Conservation (phyloP, 768 basidiomycete species). For the Candolleomyces eurysporus region DNA sequence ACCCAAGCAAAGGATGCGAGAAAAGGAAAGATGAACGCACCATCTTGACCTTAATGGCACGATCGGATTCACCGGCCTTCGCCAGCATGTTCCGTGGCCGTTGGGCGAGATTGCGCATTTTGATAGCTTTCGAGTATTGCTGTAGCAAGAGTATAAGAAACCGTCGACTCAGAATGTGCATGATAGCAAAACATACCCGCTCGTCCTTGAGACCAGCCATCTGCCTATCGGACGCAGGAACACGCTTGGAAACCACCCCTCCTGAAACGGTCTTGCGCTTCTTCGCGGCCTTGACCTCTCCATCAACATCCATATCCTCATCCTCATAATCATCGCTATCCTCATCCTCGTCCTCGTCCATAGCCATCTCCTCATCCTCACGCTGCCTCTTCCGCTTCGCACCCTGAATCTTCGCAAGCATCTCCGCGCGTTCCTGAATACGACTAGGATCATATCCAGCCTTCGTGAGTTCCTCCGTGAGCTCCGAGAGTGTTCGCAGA, state of each 20-base stretch:
- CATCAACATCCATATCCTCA: constrained; percentile 51
- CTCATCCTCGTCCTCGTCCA: constrained; percentile 59
- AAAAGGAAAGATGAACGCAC: constrained; percentile 36
- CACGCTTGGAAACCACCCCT: constrained; percentile 46
- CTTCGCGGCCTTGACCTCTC: constrained; percentile 52
- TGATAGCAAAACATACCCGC: constrained; percentile 44
- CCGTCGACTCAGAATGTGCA: constrained; percentile 2
- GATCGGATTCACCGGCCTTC: constrained; percentile 88
- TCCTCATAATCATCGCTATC: constrained; percentile 45
- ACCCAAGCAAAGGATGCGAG: background rate
- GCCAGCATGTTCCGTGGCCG: constrained; percentile 84
- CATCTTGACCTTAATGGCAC: constrained; percentile 80
- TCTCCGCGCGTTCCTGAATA: constrained; percentile 84
- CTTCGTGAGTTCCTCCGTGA: constrained; percentile 77
- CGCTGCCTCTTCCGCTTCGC: constrained; percentile 70
- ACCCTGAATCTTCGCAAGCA: constrained; percentile 71
- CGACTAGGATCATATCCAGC: constrained; percentile 87
- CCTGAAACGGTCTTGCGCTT: constrained; percentile 63
- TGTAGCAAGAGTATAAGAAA: constrained; percentile 23
- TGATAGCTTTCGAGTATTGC: constrained; percentile 79
- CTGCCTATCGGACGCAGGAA: constrained; percentile 70
- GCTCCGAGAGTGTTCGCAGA: constrained; percentile 69
- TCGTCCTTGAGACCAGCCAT: constrained; percentile 78
- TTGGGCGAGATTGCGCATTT: constrained; percentile 84
- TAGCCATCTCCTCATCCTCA: constrained; percentile 49